These are phyloP conservation scores for Oxyria digyna DNA, from an alignment of 148 eudicot species.

Conservation along the genomic window DNA sequence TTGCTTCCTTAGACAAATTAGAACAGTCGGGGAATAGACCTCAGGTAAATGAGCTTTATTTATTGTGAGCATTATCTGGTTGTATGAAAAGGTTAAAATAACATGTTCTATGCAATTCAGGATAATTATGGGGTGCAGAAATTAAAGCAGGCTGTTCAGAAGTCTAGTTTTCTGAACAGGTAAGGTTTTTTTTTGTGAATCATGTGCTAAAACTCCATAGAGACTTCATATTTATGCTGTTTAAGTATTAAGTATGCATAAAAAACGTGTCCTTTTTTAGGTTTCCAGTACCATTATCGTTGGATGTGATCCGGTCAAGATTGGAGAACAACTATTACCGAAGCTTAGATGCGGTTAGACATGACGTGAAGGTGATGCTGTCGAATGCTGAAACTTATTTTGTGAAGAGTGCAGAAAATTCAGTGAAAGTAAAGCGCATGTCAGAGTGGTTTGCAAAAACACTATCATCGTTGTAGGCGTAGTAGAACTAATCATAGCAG, in stretches of 20 bases:
- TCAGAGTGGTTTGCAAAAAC: conserved; percentile 61
- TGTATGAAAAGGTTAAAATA: background rate
- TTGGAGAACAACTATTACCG: conserved; percentile 82
- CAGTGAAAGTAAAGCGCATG: conserved; percentile 42
- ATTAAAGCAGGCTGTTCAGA: conserved; percentile 61
- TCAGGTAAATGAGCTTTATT: conserved; percentile 33
- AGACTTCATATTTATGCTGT: background rate
- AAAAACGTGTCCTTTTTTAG: conserved; percentile 25
- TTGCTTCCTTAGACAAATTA: conserved; percentile 42
- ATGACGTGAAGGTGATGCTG: conserved; percentile 56
- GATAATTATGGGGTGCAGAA: conserved; percentile 73
- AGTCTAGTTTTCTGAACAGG: conserved; percentile 68
- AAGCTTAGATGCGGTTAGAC: conserved; percentile 64
- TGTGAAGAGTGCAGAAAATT: conserved; percentile 47
- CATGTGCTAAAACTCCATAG: background rate
- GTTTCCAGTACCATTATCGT: conserved; percentile 78
- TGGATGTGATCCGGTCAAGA: conserved; percentile 68
- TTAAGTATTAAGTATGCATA: background rate
- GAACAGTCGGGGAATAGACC: conserved; percentile 44
- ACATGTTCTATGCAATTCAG: conserved; percentile 27
- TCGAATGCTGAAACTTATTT: conserved; percentile 58
- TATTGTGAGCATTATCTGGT: background rate
- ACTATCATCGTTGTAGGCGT: conserved; percentile 38
- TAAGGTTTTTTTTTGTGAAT: conserved; percentile 6
- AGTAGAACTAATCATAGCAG: too few species aligned